Conservation (phyloP, 2,329 filamentous ascomycete species). For the Catunica adiposa region DNA sequence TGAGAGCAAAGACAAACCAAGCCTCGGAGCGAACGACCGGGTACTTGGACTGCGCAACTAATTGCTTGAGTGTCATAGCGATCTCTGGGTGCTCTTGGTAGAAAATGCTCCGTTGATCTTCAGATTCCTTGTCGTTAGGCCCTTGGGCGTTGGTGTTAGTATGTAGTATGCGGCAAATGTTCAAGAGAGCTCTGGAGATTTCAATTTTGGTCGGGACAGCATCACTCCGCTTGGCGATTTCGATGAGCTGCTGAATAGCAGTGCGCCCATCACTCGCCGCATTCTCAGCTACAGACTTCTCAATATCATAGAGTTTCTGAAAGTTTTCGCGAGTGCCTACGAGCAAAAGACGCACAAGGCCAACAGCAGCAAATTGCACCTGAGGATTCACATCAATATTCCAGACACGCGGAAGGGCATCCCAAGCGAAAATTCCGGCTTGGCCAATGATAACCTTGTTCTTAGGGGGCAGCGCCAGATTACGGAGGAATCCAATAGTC, state of each 20-base stretch:
- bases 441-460: conserved; percentile 38
- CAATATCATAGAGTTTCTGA: conserved; percentile 28
- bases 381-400: conserved; percentile 35
- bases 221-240: conserved; percentile 25
- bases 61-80: conserved; percentile 29
- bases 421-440: conserved; percentile 27
- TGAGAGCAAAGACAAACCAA: conserved; percentile 46
- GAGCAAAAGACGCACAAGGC: conserved; percentile 39
- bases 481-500: conserved; percentile 44
- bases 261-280: conserved; percentile 2
- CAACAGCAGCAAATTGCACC: conserved; percentile 43
- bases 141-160: conserved; percentile 18
- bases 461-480: conserved; percentile 39
- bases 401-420: conserved; percentile 37
- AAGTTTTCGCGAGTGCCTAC: conserved; percentile 37
- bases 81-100: conserved; percentile 30
- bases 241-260: conserved; percentile 21
- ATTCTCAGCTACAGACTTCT: conserved; percentile 21
- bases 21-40: conserved; percentile 42
- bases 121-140: neutral
- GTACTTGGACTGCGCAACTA: conserved; percentile 42
- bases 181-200: conserved; percentile 35
- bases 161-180: conserved; percentile 39
- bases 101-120: conserved; percentile 23
- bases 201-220: conserved; percentile 41